Conservation (phyloP, 768 basidiomycete species). For the Lentinula guzmanii region DNA sequence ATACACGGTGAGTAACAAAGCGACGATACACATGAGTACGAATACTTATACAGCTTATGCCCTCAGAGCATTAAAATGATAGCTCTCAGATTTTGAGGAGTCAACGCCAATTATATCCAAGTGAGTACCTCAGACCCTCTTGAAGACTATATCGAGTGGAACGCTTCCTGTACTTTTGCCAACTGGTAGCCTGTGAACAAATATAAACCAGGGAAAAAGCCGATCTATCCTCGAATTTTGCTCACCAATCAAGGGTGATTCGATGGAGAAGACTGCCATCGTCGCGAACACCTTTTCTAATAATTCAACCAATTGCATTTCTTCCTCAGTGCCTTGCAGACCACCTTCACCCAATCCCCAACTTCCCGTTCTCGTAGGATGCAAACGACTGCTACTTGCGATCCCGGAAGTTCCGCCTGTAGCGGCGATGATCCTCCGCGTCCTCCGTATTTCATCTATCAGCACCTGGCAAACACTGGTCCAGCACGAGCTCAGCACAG, state of each 20-base stretch:
- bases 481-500: conserved; percentile 6
- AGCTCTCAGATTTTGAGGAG: too few species aligned
- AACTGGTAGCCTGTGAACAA: conserved; percentile 33
- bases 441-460: not conserved
- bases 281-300: conserved; percentile 33
- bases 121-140: too few species aligned
- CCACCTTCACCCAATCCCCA: not conserved
- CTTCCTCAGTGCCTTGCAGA: conserved; percentile 34
- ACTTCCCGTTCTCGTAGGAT: not conserved
- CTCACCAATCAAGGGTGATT: conserved; percentile 41
- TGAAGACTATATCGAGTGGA: not conserved
- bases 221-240: conserved; percentile 8
- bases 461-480: conserved; percentile 6
- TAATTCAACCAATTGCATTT: conserved; percentile 26
- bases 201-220: not conserved
- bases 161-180: conserved; percentile 39
- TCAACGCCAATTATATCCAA: too few species aligned
- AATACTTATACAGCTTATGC: too few species aligned
- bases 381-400: not conserved
- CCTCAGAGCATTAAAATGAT: too few species aligned
- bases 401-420: not conserved
- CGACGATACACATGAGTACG: too few species aligned
- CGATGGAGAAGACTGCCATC: conserved; percentile 37
- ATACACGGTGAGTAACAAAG: too few species aligned
- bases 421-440: not conserved